Percentiles rank a stretch among this genome's conserved stretches.
Evolutionary conservation across 371 early-diverging fungal genomes (phyloP).

Genomic region (Mortierella sp.): DNA sequence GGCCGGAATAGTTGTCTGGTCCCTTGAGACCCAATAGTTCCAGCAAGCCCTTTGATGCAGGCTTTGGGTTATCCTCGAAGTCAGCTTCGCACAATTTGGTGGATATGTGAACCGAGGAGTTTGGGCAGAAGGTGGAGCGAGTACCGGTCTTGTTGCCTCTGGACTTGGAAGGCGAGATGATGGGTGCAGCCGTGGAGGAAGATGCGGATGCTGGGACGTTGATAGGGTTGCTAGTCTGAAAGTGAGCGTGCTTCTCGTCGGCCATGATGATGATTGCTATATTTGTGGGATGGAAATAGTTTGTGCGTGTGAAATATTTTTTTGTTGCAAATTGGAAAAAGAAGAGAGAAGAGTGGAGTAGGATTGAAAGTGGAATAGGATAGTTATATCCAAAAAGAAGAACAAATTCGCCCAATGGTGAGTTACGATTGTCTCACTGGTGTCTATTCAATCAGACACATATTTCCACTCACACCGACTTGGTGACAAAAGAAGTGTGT

Average conservation of each 20-base stretch:
- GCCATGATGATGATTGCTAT: slow-evolving; percentile 18
- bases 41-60: slow-evolving; percentile 31
- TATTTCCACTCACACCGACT: no score
- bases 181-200: not conserved
- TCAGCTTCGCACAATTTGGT: slow-evolving; percentile 26
- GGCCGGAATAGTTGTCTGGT: slow-evolving; percentile 13
- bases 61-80: slow-evolving; percentile 30
- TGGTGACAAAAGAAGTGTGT: no score
- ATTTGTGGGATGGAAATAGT: not conserved
- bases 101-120: slow-evolving; percentile 9
- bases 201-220: not conserved
- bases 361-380: not conserved
- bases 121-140: slow-evolving; percentile 53
- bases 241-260: not conserved
- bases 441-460: not conserved
- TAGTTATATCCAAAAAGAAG: not conserved
- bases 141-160: slow-evolving; percentile 43
- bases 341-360: not conserved
- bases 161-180: slow-evolving; percentile 21
- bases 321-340: not conserved
- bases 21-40: slow-evolving; percentile 34
- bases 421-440: not conserved
- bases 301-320: not conserved
- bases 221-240: slow-evolving; percentile 4
- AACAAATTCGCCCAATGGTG: not conserved